Conservation (phyloP, 306 rosid species). For the Carpinus fangiana region DNA sequence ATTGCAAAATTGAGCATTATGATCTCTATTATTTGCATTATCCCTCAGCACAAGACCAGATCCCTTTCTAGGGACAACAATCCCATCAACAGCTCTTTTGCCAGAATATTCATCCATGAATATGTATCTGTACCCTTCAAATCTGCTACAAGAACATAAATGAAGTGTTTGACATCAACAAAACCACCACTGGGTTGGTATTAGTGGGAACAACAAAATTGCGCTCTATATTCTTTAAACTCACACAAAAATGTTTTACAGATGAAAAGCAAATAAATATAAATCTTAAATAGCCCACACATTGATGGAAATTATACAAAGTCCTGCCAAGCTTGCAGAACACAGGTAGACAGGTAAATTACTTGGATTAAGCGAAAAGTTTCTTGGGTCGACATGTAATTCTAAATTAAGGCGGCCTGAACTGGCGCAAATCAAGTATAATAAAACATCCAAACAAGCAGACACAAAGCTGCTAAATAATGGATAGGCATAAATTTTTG, state of each 20-base stretch:
- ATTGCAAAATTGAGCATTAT: conserved; percentile 68
- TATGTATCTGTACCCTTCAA: conserved; percentile 32
- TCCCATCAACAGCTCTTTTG: conserved; percentile 62
- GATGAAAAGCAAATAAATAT: neutral
- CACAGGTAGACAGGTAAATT: neutral
- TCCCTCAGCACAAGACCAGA: conserved; percentile 67
- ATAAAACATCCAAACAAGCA: neutral
- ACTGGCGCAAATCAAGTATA: neutral
- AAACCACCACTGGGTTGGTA: neutral
- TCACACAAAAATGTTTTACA: neutral
- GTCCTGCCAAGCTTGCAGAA: neutral
- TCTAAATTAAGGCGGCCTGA: neutral
- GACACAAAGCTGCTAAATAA: neutral
- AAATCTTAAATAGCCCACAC: neutral
- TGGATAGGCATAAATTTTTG: neutral
- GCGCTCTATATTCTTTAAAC: neutral
- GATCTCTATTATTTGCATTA: conserved; percentile 57
- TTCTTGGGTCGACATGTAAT: neutral
- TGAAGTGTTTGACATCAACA: neutral
- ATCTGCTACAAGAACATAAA: conserved; percentile 42
- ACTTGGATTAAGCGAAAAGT: neutral
- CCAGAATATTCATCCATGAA: conserved; percentile 85
- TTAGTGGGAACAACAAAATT: neutral
- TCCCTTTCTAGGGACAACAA: conserved; percentile 70
- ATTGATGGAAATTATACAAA: neutral